These are phyloP conservation scores for Verticillium isaacii DNA, from an alignment of 2,329 filamentous ascomycete genomes.

Conservation along the genomic window DNA sequence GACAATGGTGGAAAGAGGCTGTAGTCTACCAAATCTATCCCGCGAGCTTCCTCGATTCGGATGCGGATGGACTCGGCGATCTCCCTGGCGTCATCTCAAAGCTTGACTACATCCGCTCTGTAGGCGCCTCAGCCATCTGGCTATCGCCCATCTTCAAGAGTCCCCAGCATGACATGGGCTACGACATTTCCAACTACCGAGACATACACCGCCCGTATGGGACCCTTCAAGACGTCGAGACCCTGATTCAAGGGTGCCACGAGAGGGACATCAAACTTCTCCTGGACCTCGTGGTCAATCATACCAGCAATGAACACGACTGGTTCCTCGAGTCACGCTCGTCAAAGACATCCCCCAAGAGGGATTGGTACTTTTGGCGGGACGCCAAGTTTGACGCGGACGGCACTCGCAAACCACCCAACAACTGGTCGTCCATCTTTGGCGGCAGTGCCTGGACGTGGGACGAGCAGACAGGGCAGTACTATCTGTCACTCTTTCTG, in stretches of 20 bases:
- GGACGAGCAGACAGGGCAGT: constrained; percentile 28
- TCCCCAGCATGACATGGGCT: constrained; percentile 59
- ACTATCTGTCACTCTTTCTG: constrained; percentile 56
- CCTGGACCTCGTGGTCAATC: constrained; percentile 24
- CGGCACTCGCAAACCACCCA: constrained; percentile 32
- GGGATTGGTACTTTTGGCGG: constrained; percentile 54
- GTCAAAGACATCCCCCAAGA: constrained; percentile 41
- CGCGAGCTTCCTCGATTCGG: constrained; percentile 17
- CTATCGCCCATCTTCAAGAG: constrained; percentile 22
- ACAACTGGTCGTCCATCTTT: constrained; percentile 37
- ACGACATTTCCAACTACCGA: constrained; percentile 58
- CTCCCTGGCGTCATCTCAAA: constrained; percentile 18
- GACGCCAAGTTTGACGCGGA: constrained; percentile 30
- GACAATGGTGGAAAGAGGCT: constrained; percentile 49
- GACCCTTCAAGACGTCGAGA: constrained; percentile 59
- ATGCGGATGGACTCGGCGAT: constrained; percentile 17
- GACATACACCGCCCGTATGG: constrained; percentile 47
- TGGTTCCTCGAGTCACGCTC: constrained; percentile 54
- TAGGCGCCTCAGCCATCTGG: constrained; percentile 16
- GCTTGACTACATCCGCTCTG: constrained; percentile 19
- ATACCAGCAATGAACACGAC: constrained; percentile 33
- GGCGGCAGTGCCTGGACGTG: constrained; percentile 31
- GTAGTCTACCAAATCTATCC: constrained; percentile 55
- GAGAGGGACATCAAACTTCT: constrained; percentile 19
- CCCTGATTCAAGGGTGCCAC: constrained; percentile 55